Percentiles rank a stretch among this genome's conserved stretches.
These are phyloP conservation scores for Fusarium xylarioides DNA, from an alignment of 2,329 filamentous ascomycete species.

Conservation along the genomic window DNA sequence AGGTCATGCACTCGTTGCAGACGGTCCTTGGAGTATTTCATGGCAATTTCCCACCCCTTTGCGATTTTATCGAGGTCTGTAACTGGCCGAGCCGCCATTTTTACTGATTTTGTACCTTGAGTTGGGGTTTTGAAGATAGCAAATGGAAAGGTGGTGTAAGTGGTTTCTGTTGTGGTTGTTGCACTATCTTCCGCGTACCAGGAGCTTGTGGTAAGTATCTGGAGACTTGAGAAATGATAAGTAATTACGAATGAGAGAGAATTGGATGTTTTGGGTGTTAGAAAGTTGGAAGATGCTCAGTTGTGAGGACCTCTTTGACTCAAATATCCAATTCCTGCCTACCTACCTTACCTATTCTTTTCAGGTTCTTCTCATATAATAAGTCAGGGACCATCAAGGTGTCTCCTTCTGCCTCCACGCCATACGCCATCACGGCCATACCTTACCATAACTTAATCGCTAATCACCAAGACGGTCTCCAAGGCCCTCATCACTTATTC, in stretches of 20 bases:
- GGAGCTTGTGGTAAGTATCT: background rate
- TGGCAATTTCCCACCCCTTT: constrained; percentile 52
- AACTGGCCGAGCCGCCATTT: constrained; percentile 41
- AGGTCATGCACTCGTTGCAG: constrained; percentile 46
- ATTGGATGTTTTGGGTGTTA: background rate
- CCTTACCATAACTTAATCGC: background rate
- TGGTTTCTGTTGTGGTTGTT: background rate
- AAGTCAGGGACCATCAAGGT: constrained; percentile 32
- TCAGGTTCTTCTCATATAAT: background rate
- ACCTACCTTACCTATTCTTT: background rate
- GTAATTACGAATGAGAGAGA: background rate
- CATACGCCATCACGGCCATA: constrained; percentile 7
- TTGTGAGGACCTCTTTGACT: constrained; percentile 21
- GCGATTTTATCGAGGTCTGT: constrained; percentile 47
- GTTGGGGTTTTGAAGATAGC: background rate
- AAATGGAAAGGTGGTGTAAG: constrained; percentile 2
- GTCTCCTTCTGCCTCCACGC: background rate
- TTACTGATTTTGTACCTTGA: background rate
- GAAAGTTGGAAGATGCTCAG: background rate
- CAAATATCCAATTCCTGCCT: background rate
- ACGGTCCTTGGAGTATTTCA: constrained; percentile 48
- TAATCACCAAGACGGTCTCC: background rate
- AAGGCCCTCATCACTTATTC: constrained; percentile 7
- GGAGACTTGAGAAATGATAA: background rate
- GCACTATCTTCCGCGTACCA: background rate